These are phyloP conservation scores for Scenedesmus sp. DNA, from an alignment of 163 green algal species.

Conservation along the genomic window DNA sequence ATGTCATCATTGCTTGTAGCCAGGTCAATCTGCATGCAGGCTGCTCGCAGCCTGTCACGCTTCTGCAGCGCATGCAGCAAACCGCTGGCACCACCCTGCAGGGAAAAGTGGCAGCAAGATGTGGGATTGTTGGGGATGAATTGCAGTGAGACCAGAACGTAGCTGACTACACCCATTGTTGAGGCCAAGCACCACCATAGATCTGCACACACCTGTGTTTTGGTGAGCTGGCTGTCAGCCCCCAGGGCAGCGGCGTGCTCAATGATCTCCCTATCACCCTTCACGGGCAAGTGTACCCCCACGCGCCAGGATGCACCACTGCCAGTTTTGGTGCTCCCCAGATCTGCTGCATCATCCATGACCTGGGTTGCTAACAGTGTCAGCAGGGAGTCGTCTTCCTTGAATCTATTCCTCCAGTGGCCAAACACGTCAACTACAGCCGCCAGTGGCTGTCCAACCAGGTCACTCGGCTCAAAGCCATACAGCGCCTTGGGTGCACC, in stretches of 20 bases:
- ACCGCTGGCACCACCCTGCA: neutral
- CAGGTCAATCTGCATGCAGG: neutral
- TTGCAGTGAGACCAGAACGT: too few species aligned
- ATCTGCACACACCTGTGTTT: too few species aligned
- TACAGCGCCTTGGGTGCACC: constrained; percentile 48
- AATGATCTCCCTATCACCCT: too few species aligned
- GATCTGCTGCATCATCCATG: neutral
- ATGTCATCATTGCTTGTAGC: neutral
- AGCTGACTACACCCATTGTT: too few species aligned
- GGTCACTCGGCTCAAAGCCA: constrained; percentile 48
- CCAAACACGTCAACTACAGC: constrained; percentile 54
- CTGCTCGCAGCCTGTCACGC: constrained; percentile 21
- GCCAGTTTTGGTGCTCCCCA: neutral
- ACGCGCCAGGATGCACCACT: too few species aligned
- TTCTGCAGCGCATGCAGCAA: constrained; percentile 34
- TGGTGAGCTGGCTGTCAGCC: too few species aligned
- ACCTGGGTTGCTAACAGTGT: neutral
- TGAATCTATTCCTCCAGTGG: neutral
- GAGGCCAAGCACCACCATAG: too few species aligned
- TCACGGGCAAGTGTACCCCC: too few species aligned
- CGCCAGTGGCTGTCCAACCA: constrained; percentile 52
- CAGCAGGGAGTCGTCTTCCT: constrained; percentile 33
- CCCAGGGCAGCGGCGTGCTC: too few species aligned
- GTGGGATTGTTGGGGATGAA: too few species aligned
- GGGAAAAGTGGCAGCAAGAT: too few species aligned